A percentile compares a stretch with the other conserved stretches of the same genome.
Conservation (phyloP, 495 filamentous ascomycete species). For the Pseudomonodictys pantanalensis region DNA sequence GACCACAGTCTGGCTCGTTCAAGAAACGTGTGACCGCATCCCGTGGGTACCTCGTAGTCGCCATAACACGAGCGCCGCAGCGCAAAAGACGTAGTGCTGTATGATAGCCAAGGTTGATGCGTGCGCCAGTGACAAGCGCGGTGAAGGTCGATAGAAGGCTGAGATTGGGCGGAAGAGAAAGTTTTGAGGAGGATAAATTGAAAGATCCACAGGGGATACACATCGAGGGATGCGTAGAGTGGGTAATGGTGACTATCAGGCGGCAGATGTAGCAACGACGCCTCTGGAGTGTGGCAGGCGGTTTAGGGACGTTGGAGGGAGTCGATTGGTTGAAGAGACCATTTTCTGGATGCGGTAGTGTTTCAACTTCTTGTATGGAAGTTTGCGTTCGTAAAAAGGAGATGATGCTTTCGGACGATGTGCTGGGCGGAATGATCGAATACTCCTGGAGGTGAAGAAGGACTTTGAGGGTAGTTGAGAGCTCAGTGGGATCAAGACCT, state of each 20-base stretch:
- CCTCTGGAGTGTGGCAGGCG: neutral
- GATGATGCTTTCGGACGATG: neutral
- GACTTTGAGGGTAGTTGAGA: neutral
- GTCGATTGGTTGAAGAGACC: neutral
- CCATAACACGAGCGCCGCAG: neutral
- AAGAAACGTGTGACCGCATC: neutral
- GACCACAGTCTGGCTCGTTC: neutral
- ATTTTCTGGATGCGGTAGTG: neutral
- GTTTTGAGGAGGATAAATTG: neutral
- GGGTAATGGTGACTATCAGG: neutral
- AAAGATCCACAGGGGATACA: neutral
- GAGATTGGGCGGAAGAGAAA: neutral
- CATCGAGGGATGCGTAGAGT: neutral
- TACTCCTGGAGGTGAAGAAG: neutral
- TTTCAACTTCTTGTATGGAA: neutral
- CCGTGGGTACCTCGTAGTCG: neutral
- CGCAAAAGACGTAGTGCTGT: neutral
- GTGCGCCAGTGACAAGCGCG: neutral
- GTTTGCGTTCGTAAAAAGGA: neutral
- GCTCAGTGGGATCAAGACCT: neutral
- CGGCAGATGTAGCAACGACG: neutral
- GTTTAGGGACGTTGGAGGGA: neutral
- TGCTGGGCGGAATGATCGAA: neutral
- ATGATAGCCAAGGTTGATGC: neutral
- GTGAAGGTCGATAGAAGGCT: neutral